Evolutionary conservation across 306 rosid species (phyloP).

Genomic region (Astragalus membranaceus): DNA sequence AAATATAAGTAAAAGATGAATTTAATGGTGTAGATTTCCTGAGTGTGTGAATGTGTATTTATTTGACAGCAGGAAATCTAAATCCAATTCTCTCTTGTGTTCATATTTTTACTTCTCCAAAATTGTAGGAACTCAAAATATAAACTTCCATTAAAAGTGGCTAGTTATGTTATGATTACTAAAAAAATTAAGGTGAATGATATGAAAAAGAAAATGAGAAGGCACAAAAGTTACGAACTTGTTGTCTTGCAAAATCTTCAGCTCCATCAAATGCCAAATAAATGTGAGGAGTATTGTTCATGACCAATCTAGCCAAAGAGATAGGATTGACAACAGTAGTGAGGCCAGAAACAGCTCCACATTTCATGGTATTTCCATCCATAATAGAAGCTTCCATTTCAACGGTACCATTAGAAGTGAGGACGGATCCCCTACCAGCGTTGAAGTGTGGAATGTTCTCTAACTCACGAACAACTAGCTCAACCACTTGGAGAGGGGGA

Average conservation of each 20-base stretch:
- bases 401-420: slow-evolving; percentile 52
- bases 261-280: slow-evolving; percentile 46
- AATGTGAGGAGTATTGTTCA: slow-evolving; percentile 88
- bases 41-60: too few relatives aligned
- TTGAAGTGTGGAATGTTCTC: slow-evolving; percentile 68
- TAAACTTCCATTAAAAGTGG: too few relatives aligned
- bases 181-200: background rate
- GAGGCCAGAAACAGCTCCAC: slow-evolving; percentile 92
- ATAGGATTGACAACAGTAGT: slow-evolving; percentile 71
- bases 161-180: too few relatives aligned
- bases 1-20: too few relatives aligned
- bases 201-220: slow-evolving; percentile 16
- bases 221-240: slow-evolving; percentile 21
- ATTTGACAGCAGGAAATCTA: too few relatives aligned
- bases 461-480: slow-evolving; percentile 54
- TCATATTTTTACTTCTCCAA: too few relatives aligned
- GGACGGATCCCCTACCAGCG: slow-evolving; percentile 78
- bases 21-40: too few relatives aligned
- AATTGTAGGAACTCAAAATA: too few relatives aligned
- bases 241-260: slow-evolving; percentile 36
- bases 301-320: slow-evolving; percentile 75
- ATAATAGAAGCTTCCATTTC: slow-evolving; percentile 93
- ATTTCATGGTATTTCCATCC: slow-evolving; percentile 61
- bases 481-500: slow-evolving; percentile 59
- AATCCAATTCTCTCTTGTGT: too few relatives aligned